Base-by-base conservation (phyloP, 192 early-diverging fungal species). In the Mortierella alpina region DNA sequence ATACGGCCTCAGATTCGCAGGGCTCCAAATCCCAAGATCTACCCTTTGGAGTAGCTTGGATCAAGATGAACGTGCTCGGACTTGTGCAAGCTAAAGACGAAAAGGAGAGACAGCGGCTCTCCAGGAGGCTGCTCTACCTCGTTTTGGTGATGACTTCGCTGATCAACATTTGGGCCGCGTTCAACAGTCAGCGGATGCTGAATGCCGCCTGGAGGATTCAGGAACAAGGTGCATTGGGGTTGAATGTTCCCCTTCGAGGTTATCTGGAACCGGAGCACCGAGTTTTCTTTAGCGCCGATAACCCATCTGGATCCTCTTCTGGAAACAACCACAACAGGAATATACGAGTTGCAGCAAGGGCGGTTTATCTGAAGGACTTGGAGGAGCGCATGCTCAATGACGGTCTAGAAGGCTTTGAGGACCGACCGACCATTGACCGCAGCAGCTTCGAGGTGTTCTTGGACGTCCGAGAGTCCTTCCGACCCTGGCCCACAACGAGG, bases 351-450 rank as follows among this genome's bases (percentile, higher is more conserved):
- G 62, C 66, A 1, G 75, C 83, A 7, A 74, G 83, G 41, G 86
- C 87, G 8, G 86, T 89, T 0, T 87, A 82, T 66, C 59, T 89
- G 54, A 70, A 75, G 58, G 87, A 89, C 50, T 46, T 89, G 48
- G 84, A 89, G 66, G 80, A 84, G 42, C 79, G 77, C 6, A 60
- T 89, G 50, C 47, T 83, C 10, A 74, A 59, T 18, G 67, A 54
- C 10, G 73, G 71, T 7, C 54, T 80, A 57, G 65, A 82, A 8
- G 51, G 54, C 18, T 86, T 84, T 66, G 66, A 75, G 40, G 71
- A 79, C 18, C 65, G 57, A 18, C 64, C 64, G 7, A 60, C 63
- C 1, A 65, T 84, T 46, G 57, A 70, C 46, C 59, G 14, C 1
- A 70, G 59, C 15, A 83, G 68, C 39, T 83, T 85, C 42, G 72